These are phyloP conservation scores for Chamaecrista fasciculata DNA, from an alignment of 306 rosid genomes.

Conservation along the genomic window DNA sequence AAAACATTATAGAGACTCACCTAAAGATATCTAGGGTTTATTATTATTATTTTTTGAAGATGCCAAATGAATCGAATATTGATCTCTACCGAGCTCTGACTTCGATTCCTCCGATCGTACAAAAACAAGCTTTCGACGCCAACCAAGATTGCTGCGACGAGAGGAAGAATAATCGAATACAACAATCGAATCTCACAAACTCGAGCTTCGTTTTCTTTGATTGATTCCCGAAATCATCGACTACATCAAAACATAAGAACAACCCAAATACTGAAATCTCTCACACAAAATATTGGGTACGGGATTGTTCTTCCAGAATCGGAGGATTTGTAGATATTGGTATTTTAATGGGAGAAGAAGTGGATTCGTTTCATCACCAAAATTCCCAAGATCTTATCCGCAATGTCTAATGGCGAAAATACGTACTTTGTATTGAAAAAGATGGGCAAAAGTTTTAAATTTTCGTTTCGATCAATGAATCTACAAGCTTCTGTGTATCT, in stretches of 20 bases:
- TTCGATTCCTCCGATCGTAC: not conserved
- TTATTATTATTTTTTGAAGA: too few species aligned
- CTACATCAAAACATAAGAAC: not conserved
- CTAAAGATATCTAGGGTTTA: conserved; percentile 30
- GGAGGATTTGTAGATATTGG: not conserved
- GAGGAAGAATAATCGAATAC: conserved; percentile 3
- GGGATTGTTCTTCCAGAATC: too few species aligned
- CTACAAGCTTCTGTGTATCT: not conserved
- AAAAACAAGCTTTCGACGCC: conserved; percentile 28
- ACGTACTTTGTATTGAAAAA: conserved; percentile 3
- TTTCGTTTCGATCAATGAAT: not conserved
- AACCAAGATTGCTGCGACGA: conserved; percentile 26
- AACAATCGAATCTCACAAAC: conserved; percentile 7
- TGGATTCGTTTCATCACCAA: conserved; percentile 39
- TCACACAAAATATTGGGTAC: conserved; percentile 1
- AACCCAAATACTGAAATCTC: conserved; percentile 1
- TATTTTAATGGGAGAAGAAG: conserved; percentile 8
- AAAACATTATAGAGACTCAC: conserved; percentile 44
- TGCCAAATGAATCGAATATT: conserved; percentile 20
- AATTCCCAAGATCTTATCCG: conserved; percentile 56
- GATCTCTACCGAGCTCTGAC: not conserved
- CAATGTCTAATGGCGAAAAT: not conserved
- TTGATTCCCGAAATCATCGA: not conserved
- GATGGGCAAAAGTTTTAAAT: conserved; percentile 12
- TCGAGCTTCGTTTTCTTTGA: not conserved